Evolutionary conservation across 2,329 filamentous ascomycete species (phyloP), one percentile per base, ranked within the genome.

Genomic region (Ilyonectria robusta): DNA sequence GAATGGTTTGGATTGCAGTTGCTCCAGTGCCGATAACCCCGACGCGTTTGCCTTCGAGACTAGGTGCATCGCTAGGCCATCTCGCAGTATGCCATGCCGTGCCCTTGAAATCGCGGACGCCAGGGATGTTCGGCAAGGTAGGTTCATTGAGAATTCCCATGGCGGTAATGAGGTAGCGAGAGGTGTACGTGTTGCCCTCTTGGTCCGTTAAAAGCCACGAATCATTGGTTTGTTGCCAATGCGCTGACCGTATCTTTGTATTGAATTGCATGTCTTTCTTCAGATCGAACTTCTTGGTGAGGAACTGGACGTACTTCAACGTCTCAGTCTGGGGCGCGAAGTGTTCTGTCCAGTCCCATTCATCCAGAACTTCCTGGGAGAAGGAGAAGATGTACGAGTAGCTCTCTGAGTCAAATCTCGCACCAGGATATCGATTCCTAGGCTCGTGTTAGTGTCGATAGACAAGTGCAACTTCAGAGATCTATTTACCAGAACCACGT

Each of bases 351-450:
- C 81, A 84, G 61, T 79, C 70, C 79, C 82, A 85, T 61, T 83
- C 81, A 44, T 82, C 77, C 15, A 84, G 75, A 4, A 73, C 68
- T 31, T 74, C 81, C 68, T 83, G 77, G 6, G 78, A 78, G 66
- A 84, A 82, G 11, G 80, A 80, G 54, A 84, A 82, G 62, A 78
- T 74, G 68, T 87, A 86, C 1, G 81, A 81, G 47, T 82, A 82
- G 7, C 79, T 72, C 53, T 74, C 37, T 0, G 75, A 74, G 66
- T 85, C 76, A 66, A 83, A 86, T 5, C 78, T 69, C 0, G 83
- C 79, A 0, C 81, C 81, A 1, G 81, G 81, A 53, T 82, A 83
- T 1, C 78, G 70, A 53, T 82, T 83, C 81, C 70, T 85, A 44
- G 48, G 4, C 50, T 2, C 44, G 13, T 2, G n/a, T 69, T 9